Evolutionary conservation across 140 eudicot species (phyloP).

Genomic region (Anethum foeniculum): DNA sequence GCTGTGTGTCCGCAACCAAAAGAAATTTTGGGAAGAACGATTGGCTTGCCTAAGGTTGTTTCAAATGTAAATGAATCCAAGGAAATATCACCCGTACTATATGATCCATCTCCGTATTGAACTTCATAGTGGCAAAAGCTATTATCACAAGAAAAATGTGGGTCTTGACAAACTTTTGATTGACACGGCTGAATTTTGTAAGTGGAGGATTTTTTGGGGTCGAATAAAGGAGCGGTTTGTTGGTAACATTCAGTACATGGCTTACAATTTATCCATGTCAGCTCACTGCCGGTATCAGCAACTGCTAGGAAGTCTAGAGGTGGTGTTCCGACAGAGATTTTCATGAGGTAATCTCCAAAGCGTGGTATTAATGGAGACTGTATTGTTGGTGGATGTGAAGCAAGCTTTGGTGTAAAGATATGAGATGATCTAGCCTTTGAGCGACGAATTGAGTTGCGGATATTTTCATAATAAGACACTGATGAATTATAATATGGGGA

Average conservation of each 20-base stretch:
- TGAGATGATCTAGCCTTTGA: background rate
- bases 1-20: slow-evolving; percentile 58
- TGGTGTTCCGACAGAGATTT: slow-evolving; percentile 47
- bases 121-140: slow-evolving; percentile 19
- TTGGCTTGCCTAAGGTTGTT: background rate
- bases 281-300: slow-evolving; percentile 62
- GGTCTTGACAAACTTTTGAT: slow-evolving; percentile 20
- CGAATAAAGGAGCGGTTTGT: slow-evolving; percentile 33
- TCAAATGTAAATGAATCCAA: slow-evolving; percentile 41
- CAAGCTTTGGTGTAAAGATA: background rate
- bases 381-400: background rate
- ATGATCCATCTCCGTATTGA: slow-evolving; percentile 31
- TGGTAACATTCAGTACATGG: slow-evolving; percentile 52
- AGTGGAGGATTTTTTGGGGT: slow-evolving; percentile 23
- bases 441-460: background rate
- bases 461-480: background rate
- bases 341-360: slow-evolving; percentile 49
- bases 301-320: slow-evolving; percentile 27
- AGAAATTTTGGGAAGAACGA: slow-evolving; percentile 17
- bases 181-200: slow-evolving; percentile 30
- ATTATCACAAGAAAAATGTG: background rate
- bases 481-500: background rate
- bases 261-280: slow-evolving; percentile 62
- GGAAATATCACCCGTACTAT: slow-evolving; percentile 33
- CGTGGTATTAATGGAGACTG: slow-evolving; percentile 19